Conservation (phyloP, 495 filamentous ascomycete species). For the Podospora pseudocomata region DNA sequence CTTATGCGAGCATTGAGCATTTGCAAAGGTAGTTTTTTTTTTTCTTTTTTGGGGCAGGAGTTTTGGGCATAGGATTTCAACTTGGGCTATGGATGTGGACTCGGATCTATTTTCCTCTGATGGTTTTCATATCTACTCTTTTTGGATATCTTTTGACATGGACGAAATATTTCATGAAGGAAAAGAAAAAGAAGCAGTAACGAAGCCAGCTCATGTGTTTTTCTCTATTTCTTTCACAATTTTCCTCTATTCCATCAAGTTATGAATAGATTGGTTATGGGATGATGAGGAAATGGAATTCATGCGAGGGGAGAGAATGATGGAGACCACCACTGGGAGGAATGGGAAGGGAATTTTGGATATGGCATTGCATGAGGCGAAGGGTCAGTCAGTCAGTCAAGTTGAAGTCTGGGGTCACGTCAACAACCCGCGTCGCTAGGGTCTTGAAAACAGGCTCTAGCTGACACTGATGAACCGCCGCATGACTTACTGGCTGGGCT, state of each 20-base stretch:
- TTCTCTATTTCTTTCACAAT: background rate
- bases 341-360: background rate
- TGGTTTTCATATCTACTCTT: constrained; percentile 2
- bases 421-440: background rate
- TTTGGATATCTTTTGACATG: constrained; percentile 13
- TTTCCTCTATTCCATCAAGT: background rate
- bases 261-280: background rate
- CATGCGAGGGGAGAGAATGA: background rate
- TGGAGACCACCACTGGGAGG: background rate
- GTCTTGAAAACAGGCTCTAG: background rate
- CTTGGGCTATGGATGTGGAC: constrained; percentile 4
- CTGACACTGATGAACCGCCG: background rate
- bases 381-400: background rate
- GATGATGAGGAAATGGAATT: background rate
- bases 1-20: background rate
- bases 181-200: constrained; percentile 29
- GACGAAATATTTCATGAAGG: background rate
- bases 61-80: constrained; percentile 3
- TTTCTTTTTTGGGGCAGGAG: background rate
- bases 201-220: constrained; percentile 25
- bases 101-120: background rate
- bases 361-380: background rate
- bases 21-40: background rate
- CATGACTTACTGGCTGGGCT: constrained; percentile 3
- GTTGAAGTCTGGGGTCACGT: background rate